Percentiles rank a stretch among this genome's conserved stretches.
Evolutionary conservation across 495 filamentous ascomycete genomes (phyloP).

Genomic region (Niebla homalea): DNA sequence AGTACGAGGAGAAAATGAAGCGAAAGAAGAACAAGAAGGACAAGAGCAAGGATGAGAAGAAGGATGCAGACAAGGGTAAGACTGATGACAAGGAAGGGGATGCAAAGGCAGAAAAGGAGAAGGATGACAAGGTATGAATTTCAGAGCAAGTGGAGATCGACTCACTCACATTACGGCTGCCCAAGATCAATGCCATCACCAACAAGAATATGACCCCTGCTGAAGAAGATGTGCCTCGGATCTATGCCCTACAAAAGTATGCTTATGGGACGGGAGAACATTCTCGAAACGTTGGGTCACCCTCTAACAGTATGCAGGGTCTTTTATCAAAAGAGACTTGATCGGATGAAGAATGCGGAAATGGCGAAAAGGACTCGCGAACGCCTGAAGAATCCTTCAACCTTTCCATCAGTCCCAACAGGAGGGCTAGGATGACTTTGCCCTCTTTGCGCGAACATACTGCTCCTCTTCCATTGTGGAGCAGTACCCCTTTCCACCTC

Average conservation of each 20-base stretch:
- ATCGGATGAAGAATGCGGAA: constrained; percentile 65
- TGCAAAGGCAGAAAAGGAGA: constrained; percentile 41
- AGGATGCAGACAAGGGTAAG: constrained; percentile 27
- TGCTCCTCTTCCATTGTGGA: too few relatives aligned
- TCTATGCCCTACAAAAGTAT: constrained; percentile 80
- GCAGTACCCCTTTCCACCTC: too few relatives aligned
- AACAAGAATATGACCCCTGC: constrained; percentile 22
- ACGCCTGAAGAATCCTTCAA: constrained; percentile 59
- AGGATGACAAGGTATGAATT: constrained; percentile 38
- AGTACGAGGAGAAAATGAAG: constrained; percentile 61
- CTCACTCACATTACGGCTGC: background rate
- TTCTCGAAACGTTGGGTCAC: background rate
- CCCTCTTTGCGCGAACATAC: too few relatives aligned
- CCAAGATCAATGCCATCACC: constrained; percentile 17
- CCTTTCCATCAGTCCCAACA: constrained; percentile 76
- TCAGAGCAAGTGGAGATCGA: background rate
- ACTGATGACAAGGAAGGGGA: constrained; percentile 29
- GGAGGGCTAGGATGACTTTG: constrained; percentile 29
- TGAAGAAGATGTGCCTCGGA: constrained; percentile 43
- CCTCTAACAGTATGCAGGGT: constrained; percentile 38
- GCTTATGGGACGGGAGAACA: background rate
- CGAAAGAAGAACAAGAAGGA: constrained; percentile 52
- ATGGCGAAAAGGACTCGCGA: constrained; percentile 71
- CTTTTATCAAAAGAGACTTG: constrained; percentile 76
- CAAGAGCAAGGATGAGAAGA: constrained; percentile 15